Conservation (phyloP, 1,139 yeast genomes). For the Debaryomyces robertsiae region DNA sequence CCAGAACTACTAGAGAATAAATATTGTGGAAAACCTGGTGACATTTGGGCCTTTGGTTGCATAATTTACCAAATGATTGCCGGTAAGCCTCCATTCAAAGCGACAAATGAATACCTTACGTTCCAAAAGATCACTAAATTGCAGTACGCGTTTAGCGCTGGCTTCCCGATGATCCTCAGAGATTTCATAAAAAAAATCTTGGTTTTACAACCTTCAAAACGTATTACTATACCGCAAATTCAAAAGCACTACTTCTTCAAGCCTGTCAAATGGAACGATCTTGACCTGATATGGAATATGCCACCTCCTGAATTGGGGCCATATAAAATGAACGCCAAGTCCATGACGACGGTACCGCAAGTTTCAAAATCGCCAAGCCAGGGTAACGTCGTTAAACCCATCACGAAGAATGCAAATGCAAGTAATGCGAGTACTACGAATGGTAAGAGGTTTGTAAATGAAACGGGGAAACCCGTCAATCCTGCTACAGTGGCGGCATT, state of each 20-base stretch:
- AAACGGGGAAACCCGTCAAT: constrained; percentile 24
- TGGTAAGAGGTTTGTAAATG: constrained; percentile 10
- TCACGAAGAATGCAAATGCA: constrained; percentile 16
- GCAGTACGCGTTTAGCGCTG: constrained; percentile 66
- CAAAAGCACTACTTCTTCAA: constrained; percentile 70
- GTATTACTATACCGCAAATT: constrained; percentile 41
- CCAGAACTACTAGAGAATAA: constrained; percentile 73
- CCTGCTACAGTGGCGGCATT: constrained; percentile 52
- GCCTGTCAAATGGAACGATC: constrained; percentile 64
- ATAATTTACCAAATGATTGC: constrained; percentile 73
- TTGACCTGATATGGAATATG: constrained; percentile 65
- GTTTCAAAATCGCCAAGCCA: constrained; percentile 29
- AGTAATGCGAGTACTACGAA: constrained; percentile 13
- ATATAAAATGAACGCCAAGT: constrained; percentile 53
- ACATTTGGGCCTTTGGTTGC: constrained; percentile 83
- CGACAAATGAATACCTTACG: constrained; percentile 71
- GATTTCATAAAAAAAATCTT: constrained; percentile 48
- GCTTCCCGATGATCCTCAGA: constrained; percentile 50
- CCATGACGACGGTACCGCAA: constrained; percentile 59
- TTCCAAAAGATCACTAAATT: constrained; percentile 54
- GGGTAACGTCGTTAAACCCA: constrained; percentile 14
- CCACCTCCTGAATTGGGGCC: constrained; percentile 81
- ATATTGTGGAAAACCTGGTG: constrained; percentile 74
- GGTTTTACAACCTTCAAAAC: constrained; percentile 46
- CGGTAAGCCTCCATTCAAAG: constrained; percentile 81